Base-by-base conservation (phyloP, 2,329 filamentous ascomycete genomes). In the Trichoderma aggressivum region DNA sequence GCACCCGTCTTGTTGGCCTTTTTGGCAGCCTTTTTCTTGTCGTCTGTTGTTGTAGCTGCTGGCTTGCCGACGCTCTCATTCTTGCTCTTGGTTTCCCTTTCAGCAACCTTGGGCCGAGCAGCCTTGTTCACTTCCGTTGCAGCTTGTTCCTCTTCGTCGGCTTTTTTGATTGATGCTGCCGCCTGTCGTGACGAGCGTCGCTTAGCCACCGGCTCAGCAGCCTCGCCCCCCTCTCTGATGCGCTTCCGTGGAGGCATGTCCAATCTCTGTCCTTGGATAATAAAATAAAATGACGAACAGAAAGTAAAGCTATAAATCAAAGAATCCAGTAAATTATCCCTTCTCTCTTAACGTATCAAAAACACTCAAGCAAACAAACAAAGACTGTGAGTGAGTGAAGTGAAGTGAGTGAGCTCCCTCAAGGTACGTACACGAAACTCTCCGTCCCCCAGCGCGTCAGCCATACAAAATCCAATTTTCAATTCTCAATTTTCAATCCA, bases 111-210 rank as follows among this genome's bases (percentile, higher is more conserved):
- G 3, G 47, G 14, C 3, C 50, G n/a, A 32, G 16, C 24, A 0
- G 6, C 16, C 30, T 69, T 50, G 34, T 60, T 43, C 26, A 50
- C 28, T n/a, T 28, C 28, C 24, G 36, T 32, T 16, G 26, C 12
- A 3, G 7, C 39, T 14, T 50, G 26, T 10, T 59, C 61, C 28
- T 55, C 28, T 24, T 61, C 39, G 3, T 66, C 34, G 12, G 11
- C 7, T 47, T 53, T 34, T 18, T 50, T 60, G 18, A 39, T 21
- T 36, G 71, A 65, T 28, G 66, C 50, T 28, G 74, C 72, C 3
- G 75, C 75, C 58, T 77, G 75, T n/a, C 78, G 77, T 55, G 74
- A 72, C 16, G 77, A 79, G 8, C 77, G 75, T 62, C 78, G 73
- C 73, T 78, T 78, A 65, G 75, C 70, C 3, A 72, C 18, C 7